Percentiles rank a stretch among this genome's conserved stretches.
phyloP scores from a whole-genome alignment of 208 protist genomes.

The Leishmania gerbilli region DNA sequence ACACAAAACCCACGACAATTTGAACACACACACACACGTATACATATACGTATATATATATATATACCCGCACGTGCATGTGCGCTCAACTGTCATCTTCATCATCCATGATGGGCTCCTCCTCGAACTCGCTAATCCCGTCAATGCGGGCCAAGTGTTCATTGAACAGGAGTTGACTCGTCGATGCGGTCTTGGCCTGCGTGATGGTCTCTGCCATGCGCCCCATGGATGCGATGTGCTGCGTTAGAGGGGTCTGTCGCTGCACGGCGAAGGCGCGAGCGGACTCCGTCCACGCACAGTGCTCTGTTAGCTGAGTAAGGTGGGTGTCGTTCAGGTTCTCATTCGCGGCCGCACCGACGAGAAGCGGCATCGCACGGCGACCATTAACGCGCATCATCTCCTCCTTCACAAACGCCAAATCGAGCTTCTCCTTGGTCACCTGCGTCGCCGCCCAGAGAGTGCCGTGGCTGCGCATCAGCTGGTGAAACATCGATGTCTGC shows the following conservation, averaged over 20 bases:
- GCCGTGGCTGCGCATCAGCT: constrained; percentile 85
- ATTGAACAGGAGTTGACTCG: constrained; percentile 72
- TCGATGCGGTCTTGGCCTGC: constrained; percentile 61
- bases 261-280: constrained; percentile 79
- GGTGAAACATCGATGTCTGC: constrained; percentile 88
- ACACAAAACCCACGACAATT: not conserved
- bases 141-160: constrained; percentile 82
- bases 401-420: constrained; percentile 79
- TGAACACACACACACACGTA: not conserved
- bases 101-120: constrained; percentile 71
- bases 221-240: constrained; percentile 85
- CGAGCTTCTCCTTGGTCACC: constrained; percentile 81
- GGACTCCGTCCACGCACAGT: constrained; percentile 84
- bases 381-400: constrained; percentile 91
- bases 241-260: constrained; percentile 81
- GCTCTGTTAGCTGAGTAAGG: constrained; percentile 77
- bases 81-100: constrained; percentile 30
- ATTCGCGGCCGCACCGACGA: constrained; percentile 66
- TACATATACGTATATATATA: no score
- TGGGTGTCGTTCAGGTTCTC: constrained; percentile 66
- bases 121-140: constrained; percentile 82
- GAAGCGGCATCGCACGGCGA: constrained; percentile 78
- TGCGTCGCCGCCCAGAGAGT: constrained; percentile 89
- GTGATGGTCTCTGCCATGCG: constrained; percentile 87
- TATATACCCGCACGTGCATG: not conserved